Conservation (phyloP, 345 rosid species). For the Arabis hirsuta region DNA sequence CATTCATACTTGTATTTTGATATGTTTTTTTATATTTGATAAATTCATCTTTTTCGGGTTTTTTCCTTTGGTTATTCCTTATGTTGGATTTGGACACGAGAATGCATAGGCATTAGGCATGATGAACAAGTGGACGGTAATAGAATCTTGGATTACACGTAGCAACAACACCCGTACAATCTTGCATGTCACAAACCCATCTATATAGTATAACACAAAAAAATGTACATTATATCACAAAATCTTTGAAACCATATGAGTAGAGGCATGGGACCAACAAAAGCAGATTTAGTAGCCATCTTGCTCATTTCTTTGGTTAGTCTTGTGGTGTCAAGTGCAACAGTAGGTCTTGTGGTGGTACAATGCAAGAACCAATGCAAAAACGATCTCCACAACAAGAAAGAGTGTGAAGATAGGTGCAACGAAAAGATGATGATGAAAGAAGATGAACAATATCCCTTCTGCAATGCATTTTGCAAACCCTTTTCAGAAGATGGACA, state of each 20-base stretch:
- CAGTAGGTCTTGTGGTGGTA: background rate
- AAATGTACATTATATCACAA: background rate
- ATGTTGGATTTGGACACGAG: constrained; percentile 13
- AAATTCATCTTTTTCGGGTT: too few relatives aligned
- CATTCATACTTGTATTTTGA: background rate
- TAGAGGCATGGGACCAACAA: background rate
- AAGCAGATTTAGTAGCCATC: background rate
- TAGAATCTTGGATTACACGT: constrained; percentile 14
- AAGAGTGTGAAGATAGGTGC: background rate
- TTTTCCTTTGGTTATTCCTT: background rate
- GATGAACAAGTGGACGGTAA: constrained; percentile 28
- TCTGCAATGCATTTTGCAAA: constrained; percentile 21
- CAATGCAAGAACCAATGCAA: constrained; percentile 9
- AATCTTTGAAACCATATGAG: background rate
- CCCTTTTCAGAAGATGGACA: background rate
- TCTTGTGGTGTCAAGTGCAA: background rate
- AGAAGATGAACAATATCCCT: background rate
- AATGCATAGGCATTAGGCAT: background rate
- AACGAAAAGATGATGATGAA: background rate
- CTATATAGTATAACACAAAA: constrained; percentile 1
- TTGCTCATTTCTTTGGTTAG: background rate
- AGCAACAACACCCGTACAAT: background rate
- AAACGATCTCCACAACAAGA: background rate
- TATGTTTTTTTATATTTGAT: background rate
- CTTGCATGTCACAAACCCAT: constrained; percentile 23